phyloP scores from a whole-genome alignment of 2,329 filamentous ascomycete species.

The Periglandula ipomoeae region DNA sequence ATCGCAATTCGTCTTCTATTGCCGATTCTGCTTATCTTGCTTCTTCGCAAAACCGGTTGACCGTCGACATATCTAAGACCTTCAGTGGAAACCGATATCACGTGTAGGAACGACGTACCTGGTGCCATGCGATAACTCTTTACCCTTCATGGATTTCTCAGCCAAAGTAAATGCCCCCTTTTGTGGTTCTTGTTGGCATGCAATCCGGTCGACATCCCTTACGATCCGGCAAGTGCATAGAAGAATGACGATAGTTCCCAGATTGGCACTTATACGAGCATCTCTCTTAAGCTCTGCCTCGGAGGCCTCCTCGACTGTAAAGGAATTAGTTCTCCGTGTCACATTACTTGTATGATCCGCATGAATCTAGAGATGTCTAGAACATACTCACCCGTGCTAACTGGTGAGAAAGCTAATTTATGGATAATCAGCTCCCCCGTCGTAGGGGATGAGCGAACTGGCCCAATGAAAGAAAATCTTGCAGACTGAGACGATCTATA shows the following conservation, averaged over 20 bases:
- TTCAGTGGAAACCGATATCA: not conserved
- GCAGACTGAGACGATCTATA: not conserved
- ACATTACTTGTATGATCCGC: no score
- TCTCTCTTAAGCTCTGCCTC: not conserved
- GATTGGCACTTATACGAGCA: not conserved
- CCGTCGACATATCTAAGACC: not conserved
- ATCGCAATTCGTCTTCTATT: not conserved
- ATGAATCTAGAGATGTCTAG: not conserved
- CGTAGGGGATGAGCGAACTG: not conserved
- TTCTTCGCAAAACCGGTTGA: not conserved
- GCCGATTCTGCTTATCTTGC: fast-evolving
- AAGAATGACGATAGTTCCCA: constrained; percentile 14
- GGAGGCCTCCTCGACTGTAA: constrained; percentile 8
- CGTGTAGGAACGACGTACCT: constrained; percentile 7
- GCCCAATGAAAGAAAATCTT: not conserved
- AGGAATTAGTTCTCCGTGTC: not conserved
- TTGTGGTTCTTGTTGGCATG: fast-evolving
- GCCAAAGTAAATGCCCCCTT: constrained; percentile 1
- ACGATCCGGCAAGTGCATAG: not conserved
- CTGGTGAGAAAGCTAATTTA: not conserved
- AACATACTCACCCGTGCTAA: not conserved
- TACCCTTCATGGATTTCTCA: constrained; percentile 20
- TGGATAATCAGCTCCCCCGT: no score
- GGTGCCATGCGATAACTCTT: constrained; percentile 15
- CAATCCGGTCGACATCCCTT: fast-evolving